Evolutionary conservation across 2,329 filamentous ascomycete species (phyloP), one percentile per base, ranked within the genome.

Genomic region (Aureobasidium sp.): DNA sequence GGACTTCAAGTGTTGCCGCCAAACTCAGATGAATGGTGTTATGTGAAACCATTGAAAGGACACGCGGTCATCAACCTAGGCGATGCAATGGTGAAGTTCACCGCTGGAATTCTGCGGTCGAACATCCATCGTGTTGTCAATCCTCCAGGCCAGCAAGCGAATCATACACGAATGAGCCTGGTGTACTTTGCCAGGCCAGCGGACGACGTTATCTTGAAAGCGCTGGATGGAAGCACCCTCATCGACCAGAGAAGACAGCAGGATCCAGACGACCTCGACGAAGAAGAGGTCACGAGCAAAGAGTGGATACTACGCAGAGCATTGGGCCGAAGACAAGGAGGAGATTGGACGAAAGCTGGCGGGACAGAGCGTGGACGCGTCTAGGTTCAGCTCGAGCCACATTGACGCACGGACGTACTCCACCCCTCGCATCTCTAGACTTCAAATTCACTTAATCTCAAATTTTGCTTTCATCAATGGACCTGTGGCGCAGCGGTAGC

Each of bases 21-120:
- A 56, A 63, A 45, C 20, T 66, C 72, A 0, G 60, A 68, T 14
- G 67, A 76, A 31, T 85, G 82, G 82, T 71, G 74, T 17, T 84
- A 81, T 64, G 81, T 85, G 0, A 74, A 76, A 20, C 82, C 82
- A 0, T 65, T 83, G 0, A 75, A 76, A 0, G 77, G 78, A 0
- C 78, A 80, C 63, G 77, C 72, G 14, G 70, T 81, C 44, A 74
- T 81, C 25, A 81, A 81, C 65, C 69, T 81, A 7, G 79, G 79
- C 2, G 79, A 81, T 66, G 75, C 77, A 1, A 67, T 80, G 59
- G 76, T 79, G 12, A 76, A 79, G 63, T 77, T 80, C 65, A 76
- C 75, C 0, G 72, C 68, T 0, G 77, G 76, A 0, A 63, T 69
- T 11, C 60, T 79, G 62, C 67, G 74, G 31, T 70, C 67, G 29